Evolutionary conservation across 768 basidiomycete species (phyloP), one percentile per base, ranked within the genome.

Genomic region (Albatrellus ellisii): DNA sequence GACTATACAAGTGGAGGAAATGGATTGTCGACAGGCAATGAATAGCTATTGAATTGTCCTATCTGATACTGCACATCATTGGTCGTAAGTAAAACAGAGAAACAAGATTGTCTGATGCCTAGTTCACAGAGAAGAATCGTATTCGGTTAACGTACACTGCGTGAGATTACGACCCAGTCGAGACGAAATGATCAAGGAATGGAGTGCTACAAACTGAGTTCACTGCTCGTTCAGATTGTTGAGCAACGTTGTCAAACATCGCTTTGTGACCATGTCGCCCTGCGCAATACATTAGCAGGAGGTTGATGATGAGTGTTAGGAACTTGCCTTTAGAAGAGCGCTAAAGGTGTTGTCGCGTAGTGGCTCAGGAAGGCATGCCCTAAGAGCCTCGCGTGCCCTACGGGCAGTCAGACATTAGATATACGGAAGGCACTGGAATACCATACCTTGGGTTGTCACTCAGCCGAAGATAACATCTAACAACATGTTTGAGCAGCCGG

Each of bases 231-330:
- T 80, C 49, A 94, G 67, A 60, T 94, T 91, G 61, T 88, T 83
- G 46, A 92, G 70, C 25, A 94, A 70, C 25, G 88, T 91, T 36
- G 86, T 85, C 45, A 94, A 69, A 61, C 89, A 92, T 54, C 89
- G 74, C 66, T 92, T 94, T 21, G 95, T 99, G 50, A 98, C 95
- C 80, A 94, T 89, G 55, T 99, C 95, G 37, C 91, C 91, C 86
- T 89, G 50, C 7, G 15, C 22, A 26, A 26, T 14, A 4, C 32
- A 10, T 26, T 3, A 26, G 25, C 12, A 26, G 15, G 32, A 24
- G 26, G 14, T 27, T n/a, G 18, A 6, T 29, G 26, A 21, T 18
- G 4, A 34, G 14, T 41, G n/a, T 14, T 4, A 22, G n/a, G 8
- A 27, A 54, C 66, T 15, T 52, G 84, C 86, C 74, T 98, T 97